Evolutionary conservation across 352 stramenopile genomes (phyloP).

Genomic region (Phytophthora pisi): DNA sequence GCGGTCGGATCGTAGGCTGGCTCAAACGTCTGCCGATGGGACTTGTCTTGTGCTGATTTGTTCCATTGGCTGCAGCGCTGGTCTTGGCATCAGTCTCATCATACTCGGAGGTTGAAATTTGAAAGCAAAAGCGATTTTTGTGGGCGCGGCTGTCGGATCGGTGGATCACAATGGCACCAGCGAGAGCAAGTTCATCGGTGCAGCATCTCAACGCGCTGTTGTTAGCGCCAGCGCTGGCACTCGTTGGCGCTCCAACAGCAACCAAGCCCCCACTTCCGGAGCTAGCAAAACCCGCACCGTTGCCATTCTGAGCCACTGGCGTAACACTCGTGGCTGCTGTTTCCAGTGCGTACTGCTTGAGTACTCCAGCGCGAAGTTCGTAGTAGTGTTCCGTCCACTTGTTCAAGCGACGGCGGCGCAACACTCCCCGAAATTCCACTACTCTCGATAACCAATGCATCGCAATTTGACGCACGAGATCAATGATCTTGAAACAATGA

Average conservation of each 20-base stretch:
- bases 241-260: conserved; percentile 3
- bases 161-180: conserved; percentile 84
- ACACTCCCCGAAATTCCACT: conserved; percentile 71
- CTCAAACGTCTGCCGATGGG: conserved; percentile 21
- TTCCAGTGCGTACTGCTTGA: conserved; percentile 81
- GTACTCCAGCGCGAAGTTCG: conserved; percentile 70
- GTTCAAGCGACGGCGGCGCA: conserved; percentile 72
- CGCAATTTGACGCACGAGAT: conserved; percentile 66
- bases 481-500: conserved; percentile 69
- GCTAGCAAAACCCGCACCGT: conserved; percentile 13
- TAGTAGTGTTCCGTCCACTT: conserved; percentile 88
- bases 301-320: conserved; percentile 23
- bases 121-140: conserved; percentile 83
- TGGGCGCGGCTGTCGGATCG: conserved; percentile 67
- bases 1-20: conserved; percentile 24
- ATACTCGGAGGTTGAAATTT: conserved; percentile 72
- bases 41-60: conserved; percentile 28
- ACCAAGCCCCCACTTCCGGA: conserved; percentile 19
- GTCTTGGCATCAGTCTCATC: conserved; percentile 31
- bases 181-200: conserved; percentile 70
- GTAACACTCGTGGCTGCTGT: conserved; percentile 32
- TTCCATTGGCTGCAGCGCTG: conserved; percentile 8
- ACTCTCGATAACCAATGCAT: conserved; percentile 72
- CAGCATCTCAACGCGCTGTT: conserved; percentile 33
- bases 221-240: not conserved